Evolutionary conservation across 176 grass and related monocot species (phyloP).

Genomic region (Elaeis guineensis): DNA sequence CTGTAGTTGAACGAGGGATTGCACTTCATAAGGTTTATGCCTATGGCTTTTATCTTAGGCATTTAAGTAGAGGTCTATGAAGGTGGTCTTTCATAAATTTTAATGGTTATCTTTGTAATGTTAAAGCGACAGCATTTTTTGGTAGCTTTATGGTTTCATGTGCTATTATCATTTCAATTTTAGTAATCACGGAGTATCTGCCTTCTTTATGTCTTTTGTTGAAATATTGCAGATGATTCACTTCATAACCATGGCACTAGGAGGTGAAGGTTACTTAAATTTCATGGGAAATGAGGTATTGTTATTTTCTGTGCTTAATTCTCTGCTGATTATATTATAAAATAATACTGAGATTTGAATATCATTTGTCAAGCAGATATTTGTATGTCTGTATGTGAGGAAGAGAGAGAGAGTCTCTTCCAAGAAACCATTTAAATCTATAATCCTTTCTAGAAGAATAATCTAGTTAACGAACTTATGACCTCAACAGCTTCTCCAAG

Average conservation of each 20-base stretch:
- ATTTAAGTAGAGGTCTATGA: background rate
- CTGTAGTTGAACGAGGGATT: conserved; percentile 69
- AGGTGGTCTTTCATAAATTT: background rate
- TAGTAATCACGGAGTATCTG: no score
- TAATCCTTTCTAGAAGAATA: no score
- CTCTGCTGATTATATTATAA: no score
- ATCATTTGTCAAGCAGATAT: no score
- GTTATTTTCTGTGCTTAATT: conserved; percentile 1
- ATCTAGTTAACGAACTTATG: no score
- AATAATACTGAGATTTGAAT: no score
- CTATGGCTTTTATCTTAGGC: no score
- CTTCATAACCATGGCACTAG: conserved; percentile 89
- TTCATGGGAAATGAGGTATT: conserved; percentile 98
- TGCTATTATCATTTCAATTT: background rate
- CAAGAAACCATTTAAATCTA: no score
- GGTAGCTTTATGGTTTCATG: background rate
- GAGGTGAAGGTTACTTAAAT: conserved; percentile 96
- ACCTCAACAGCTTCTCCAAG: no score
- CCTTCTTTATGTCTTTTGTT: no score
- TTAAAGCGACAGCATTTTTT: background rate
- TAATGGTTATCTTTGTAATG: background rate
- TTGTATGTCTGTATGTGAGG: no score
- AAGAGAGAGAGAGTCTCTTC: no score
- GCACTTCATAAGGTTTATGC: conserved; percentile 75
- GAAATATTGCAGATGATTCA: conserved; percentile 79